These are phyloP conservation scores for Pontederia paniculata DNA, from an alignment of 176 grass and related monocot genomes.

Conservation along the genomic window DNA sequence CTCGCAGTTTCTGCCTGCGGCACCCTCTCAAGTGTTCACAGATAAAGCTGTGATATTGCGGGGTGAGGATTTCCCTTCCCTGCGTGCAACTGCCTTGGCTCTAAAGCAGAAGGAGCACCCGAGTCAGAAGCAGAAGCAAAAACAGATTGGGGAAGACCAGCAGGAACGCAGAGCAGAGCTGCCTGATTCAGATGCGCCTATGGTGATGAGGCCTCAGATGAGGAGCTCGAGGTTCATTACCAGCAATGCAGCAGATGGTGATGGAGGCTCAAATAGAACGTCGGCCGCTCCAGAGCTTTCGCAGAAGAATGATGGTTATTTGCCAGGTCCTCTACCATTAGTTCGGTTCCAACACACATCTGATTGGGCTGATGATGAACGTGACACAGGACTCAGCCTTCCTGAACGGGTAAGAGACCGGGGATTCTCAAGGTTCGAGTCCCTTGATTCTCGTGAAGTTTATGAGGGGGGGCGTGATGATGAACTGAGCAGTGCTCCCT, in stretches of 20 bases:
- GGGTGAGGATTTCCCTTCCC: constrained; percentile 90
- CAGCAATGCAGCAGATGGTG: constrained; percentile 17
- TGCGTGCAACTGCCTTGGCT: constrained; percentile 45
- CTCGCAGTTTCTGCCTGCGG: constrained; percentile 8
- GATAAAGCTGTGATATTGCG: constrained; percentile 70
- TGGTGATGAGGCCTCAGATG: constrained; percentile 83
- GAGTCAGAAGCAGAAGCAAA: constrained; percentile 37
- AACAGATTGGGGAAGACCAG: constrained; percentile 36
- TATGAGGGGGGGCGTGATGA: constrained; percentile 21
- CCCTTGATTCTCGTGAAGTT: constrained; percentile 17
- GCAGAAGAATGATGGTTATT: constrained; percentile 32
- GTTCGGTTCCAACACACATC: constrained; percentile 57
- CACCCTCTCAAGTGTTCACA: constrained; percentile 27
- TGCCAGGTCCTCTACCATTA: constrained; percentile 39
- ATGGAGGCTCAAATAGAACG: constrained; percentile 7
- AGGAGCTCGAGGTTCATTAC: constrained; percentile 20
- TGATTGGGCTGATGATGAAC: constrained; percentile 95
- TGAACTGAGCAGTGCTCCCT: constrained; percentile 16
- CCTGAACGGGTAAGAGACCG: constrained; percentile 53
- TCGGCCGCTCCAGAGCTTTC: constrained; percentile 25
- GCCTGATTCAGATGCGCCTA: constrained; percentile 24
- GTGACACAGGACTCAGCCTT: constrained; percentile 69
- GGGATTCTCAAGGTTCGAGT: constrained; percentile 43
- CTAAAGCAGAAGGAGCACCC: constrained; percentile 23
- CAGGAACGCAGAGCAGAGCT: constrained; percentile 1